A percentile compares a stretch with the other conserved stretches of the same genome.
These are phyloP conservation scores for Firmiana major DNA, from an alignment of 345 rosid genomes.

Conservation along the genomic window DNA sequence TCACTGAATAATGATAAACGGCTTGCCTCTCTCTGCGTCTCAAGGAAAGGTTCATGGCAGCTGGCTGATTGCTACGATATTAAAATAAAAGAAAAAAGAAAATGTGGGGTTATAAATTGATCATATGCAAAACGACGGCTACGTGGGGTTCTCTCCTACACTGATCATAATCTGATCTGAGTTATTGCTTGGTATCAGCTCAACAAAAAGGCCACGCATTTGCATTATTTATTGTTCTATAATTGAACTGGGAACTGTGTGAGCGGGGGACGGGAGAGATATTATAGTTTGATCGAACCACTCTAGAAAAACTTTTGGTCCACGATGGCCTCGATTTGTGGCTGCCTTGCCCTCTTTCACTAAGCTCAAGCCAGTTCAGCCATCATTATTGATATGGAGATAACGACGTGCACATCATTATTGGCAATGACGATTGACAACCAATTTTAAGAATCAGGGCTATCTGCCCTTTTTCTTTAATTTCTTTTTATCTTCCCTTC, in stretches of 20 bases:
- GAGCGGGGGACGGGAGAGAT: background rate
- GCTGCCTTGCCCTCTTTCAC: background rate
- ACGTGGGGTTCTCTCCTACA: background rate
- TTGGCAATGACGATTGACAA: constrained; percentile 17
- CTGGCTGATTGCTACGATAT: background rate
- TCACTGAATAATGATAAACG: background rate
- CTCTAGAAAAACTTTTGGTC: background rate
- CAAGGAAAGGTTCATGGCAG: background rate
- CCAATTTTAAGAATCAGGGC: background rate
- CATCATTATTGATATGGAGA: constrained; percentile 14
- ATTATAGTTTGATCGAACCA: background rate
- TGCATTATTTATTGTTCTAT: constrained; percentile 10
- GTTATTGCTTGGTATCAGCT: background rate
- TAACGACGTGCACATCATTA: constrained; percentile 11
- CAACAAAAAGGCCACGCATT: constrained; percentile 9
- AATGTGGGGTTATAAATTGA: background rate
- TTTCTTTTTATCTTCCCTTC: background rate
- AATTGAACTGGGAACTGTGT: constrained; percentile 10
- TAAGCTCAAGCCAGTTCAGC: constrained; percentile 16
- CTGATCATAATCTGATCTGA: background rate
- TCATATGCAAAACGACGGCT: background rate
- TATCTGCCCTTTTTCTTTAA: background rate
- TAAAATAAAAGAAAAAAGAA: background rate
- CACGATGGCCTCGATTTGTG: background rate
- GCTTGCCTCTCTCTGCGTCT: background rate